These are phyloP conservation scores for Cordyceps cateniannulata DNA, from an alignment of 2,329 filamentous ascomycete genomes.

Conservation along the genomic window DNA sequence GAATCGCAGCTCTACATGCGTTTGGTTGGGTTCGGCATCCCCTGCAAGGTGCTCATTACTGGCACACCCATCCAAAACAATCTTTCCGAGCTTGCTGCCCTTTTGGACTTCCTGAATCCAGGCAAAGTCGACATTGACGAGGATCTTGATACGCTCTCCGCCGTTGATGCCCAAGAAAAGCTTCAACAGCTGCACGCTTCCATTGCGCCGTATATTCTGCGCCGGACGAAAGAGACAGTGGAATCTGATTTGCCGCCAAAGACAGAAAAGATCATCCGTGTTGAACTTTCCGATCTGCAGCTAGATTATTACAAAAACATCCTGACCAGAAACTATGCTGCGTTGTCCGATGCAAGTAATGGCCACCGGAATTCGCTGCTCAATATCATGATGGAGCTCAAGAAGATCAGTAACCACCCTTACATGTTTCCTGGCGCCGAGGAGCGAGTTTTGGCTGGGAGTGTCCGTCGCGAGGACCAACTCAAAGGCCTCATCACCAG, in stretches of 20 bases:
- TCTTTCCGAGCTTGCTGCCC: conserved; percentile 79
- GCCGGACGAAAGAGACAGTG: conserved; percentile 94
- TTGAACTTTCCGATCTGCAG: conserved; percentile 93
- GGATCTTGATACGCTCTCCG: conserved; percentile 73
- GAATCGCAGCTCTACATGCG: conserved; percentile 90
- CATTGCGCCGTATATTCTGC: conserved; percentile 90
- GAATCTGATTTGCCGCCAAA: conserved; percentile 95
- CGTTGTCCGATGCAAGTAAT: conserved; percentile 80
- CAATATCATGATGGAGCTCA: conserved; percentile 99
- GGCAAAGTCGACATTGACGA: conserved; percentile 87
- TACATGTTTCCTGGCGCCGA: conserved; percentile 97
- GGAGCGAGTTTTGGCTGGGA: conserved; percentile 77
- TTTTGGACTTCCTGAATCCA: conserved; percentile 97
- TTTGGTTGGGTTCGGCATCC: conserved; percentile 77
- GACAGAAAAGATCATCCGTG: conserved; percentile 97
- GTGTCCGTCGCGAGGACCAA: conserved; percentile 76
- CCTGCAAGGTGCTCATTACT: conserved; percentile 87
- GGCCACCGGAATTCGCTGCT: conserved; percentile 92
- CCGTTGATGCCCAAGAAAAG: conserved; percentile 78
- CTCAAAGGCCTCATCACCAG: conserved; percentile 91
- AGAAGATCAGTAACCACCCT: conserved; percentile 97
- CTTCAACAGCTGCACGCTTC: conserved; percentile 77
- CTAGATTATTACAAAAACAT: conserved; percentile 99
- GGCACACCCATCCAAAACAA: conserved; percentile 98
- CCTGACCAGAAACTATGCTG: conserved; percentile 90